These are phyloP conservation scores for Penicillium pulvis DNA, from an alignment of 495 filamentous ascomycete genomes.

Conservation along the genomic window DNA sequence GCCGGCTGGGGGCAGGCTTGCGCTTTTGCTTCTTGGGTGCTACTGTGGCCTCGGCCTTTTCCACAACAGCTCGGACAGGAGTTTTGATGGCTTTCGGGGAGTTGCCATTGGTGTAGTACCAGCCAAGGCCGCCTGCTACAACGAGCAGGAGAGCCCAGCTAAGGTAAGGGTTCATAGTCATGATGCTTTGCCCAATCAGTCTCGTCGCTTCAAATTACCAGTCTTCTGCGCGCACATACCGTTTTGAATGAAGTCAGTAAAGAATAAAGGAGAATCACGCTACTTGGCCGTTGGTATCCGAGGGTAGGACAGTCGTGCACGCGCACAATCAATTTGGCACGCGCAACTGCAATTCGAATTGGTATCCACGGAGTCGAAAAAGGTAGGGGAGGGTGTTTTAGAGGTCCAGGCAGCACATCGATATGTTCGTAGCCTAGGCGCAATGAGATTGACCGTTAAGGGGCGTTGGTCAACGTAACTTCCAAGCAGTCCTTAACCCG, in stretches of 20 bases:
- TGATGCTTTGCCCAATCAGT: conserved; percentile 21
- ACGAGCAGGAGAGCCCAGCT: conserved; percentile 62
- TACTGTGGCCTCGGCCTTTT: conserved; percentile 37
- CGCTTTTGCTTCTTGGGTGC: conserved; percentile 47
- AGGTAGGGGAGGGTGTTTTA: conserved; percentile 5
- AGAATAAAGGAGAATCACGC: conserved; percentile 5
- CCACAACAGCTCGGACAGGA: conserved; percentile 31
- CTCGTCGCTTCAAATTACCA: background rate
- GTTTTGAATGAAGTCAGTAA: background rate
- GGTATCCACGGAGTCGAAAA: conserved; percentile 17
- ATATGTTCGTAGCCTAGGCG: conserved; percentile 7
- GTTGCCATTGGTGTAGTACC: conserved; percentile 48
- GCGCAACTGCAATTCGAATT: conserved; percentile 15
- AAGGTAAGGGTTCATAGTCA: conserved; percentile 51
- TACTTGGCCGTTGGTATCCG: background rate
- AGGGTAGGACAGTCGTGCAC: conserved; percentile 20
- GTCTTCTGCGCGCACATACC: conserved; percentile 1
- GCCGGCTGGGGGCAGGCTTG: conserved; percentile 36
- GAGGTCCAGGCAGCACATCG: conserved; percentile 13
- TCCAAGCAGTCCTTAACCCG: background rate
- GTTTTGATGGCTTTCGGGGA: conserved; percentile 36
- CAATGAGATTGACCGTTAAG: background rate
- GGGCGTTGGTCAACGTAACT: background rate
- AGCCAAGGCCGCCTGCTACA: conserved; percentile 48
- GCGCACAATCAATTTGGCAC: conserved; percentile 16